Base-by-base conservation (phyloP, 768 basidiomycete genomes). In the Suillus spraguei region DNA sequence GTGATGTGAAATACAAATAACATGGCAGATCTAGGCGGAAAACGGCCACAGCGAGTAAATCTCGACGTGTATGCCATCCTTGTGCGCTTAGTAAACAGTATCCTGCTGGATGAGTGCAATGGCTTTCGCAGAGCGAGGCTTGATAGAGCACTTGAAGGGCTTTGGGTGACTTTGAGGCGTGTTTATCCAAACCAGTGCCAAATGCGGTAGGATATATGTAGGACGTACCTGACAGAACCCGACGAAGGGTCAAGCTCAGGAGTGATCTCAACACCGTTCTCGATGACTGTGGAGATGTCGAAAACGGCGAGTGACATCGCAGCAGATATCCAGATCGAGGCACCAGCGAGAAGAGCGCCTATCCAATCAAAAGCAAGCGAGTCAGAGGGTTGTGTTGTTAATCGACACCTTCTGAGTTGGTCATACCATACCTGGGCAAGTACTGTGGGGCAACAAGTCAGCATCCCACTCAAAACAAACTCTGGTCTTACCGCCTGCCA, bases 101-200 rank as follows among this genome's bases (percentile, higher is more conserved):
- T 28, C 28, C 28, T 28, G 28, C 28, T 28, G 35, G 10, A 36
- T 36, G 35, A 10, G 10, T 10, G 7, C 10, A 36, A 1, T 36
- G 35, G 10, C 28, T 28, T 36, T 83, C 60, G 82, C 81, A 3
- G 85, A 87, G 28, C 87, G 82, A 20, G 28, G 86, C 68, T 77
- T 83, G 67, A 89, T 80, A 24, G 78, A 72, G 66, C 87, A 88
- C 65, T 81, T 81, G 77, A 86, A 89, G 22, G 86, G 83, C 66
- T 82, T 83, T 3, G 86, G 87, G 17, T 11, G 4, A 28, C 28
- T 28, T n/a, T 28, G 28, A 28, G 4, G 28, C 28, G 47, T 3
- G 11, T 41, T 7, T 59, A 8, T 72, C 50, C 72, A 59, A 20
- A 9, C 32, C 22, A 24, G 7, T 1, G 32, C 32, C n/a, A 17